Evolutionary conservation across 1,139 yeast species (phyloP), one percentile per base, ranked within the genome.

Genomic region (Taiozyma sp.): DNA sequence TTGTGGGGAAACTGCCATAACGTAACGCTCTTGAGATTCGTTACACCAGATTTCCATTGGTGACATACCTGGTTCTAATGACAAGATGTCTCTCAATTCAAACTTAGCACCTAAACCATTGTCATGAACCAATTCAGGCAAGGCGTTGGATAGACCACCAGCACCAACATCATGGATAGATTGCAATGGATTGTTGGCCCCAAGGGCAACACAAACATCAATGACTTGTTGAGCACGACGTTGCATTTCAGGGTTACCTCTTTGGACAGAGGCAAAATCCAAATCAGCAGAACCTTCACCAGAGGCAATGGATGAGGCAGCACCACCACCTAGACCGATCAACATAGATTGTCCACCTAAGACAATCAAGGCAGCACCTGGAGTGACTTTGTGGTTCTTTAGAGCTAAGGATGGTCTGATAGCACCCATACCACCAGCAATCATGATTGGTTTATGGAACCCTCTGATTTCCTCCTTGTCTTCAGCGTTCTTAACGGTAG

Each of bases 41-140:
- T 95, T 91, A 80, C 99, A 95, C 99, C 99, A 95, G 60, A 95
- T 90, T 73, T 95, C 99, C 96, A 93, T 88, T 50, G 99, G 98
- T 10, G 98, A 91, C 98, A 95, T 90, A 52, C 98, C 96, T 46
- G 97, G 96, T 69, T 95, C 99, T 58, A 90, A 80, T 40, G 91
- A 85, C 52, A 96, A 81, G 51, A 95, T 85, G 52, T 91, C 88
- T 71, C 99, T 84, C 56, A 95, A 79, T 68, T 95, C 97, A 59
- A 95, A 93, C 58, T 69, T 77, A 42, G 97, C 99, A 68, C 99
- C 99, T 55, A 95, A 78, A 57, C 86, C 95, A 67, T 93, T 93
- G 68, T 95, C 99, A 65, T 95, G 98, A 41, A 93, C 99, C 60
- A 95, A 79, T 73, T 95, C 99, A 3, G 99, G 97, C 60, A 95